Percentiles rank a stretch among this genome's conserved stretches.
Conservation (phyloP, 192 early-diverging fungal species). For the Backusella circina region DNA sequence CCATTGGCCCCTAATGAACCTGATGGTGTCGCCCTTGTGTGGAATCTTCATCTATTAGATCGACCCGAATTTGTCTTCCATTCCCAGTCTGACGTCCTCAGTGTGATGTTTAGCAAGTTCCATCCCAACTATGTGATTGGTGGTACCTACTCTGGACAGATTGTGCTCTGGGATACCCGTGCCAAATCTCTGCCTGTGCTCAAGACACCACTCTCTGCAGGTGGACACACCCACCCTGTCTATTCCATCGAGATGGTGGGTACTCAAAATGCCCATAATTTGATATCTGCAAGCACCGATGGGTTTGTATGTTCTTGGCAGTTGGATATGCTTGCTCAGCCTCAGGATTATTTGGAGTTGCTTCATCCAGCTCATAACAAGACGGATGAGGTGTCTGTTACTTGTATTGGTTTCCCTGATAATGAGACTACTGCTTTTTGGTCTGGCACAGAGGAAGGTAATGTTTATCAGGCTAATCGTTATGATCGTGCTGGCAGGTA, state of each 20-base stretch:
- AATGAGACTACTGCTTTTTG: constrained; percentile 92
- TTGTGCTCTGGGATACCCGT: constrained; percentile 96
- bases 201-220: constrained; percentile 89
- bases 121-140: constrained; percentile 92
- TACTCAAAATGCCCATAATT: constrained; percentile 91
- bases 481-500: constrained; percentile 93
- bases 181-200: constrained; percentile 86
- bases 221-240: constrained; percentile 96
- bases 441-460: constrained; percentile 96
- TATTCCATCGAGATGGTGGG: constrained; percentile 88
- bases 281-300: constrained; percentile 93
- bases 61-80: constrained; percentile 96
- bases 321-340: constrained; percentile 96
- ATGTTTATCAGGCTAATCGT: constrained; percentile 90
- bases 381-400: constrained; percentile 93
- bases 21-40: constrained; percentile 91
- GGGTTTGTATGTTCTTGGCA: constrained; percentile 96
- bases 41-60: constrained; percentile 86
- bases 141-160: constrained; percentile 97
- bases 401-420: constrained; percentile 86
- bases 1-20: constrained; percentile 81
- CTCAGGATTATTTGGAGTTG: constrained; percentile 86
- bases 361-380: constrained; percentile 69
- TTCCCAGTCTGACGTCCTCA: constrained; percentile 86
- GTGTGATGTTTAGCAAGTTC: constrained; percentile 87